Evolutionary conservation across 495 filamentous ascomycete genomes (phyloP).

Genomic region (Aspergillus sclerotiicarbonarius): DNA sequence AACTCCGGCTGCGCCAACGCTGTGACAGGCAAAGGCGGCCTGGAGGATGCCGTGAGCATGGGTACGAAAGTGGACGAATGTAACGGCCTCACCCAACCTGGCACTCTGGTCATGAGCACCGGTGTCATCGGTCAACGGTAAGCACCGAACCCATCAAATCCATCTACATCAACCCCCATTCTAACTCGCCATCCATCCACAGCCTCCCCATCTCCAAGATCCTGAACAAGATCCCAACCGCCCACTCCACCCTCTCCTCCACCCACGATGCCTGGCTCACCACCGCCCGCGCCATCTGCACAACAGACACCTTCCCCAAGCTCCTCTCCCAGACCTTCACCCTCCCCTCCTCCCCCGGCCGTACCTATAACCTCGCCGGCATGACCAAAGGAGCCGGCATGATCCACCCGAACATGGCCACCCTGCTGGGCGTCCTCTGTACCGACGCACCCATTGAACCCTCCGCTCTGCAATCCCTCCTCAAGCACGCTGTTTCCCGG

Average conservation of each 20-base stretch:
- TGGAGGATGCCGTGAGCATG: constrained; percentile 88
- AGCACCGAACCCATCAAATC: neutral
- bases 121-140: constrained; percentile 95
- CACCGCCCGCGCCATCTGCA: constrained; percentile 92
- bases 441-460: constrained; percentile 85
- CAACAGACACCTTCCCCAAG: constrained; percentile 98
- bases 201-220: constrained; percentile 92
- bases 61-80: constrained; percentile 70
- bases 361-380: constrained; percentile 79
- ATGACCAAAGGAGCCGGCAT: constrained; percentile 99
- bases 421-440: constrained; percentile 87
- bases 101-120: constrained; percentile 93
- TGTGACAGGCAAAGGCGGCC: constrained; percentile 86
- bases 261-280: constrained; percentile 83
- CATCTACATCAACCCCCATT: neutral
- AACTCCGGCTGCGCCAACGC: constrained; percentile 98
- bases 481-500: constrained; percentile 72
- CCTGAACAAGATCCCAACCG: constrained; percentile 72
- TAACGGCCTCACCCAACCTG: constrained; percentile 58
- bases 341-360: constrained; percentile 73
- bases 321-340: constrained; percentile 80
- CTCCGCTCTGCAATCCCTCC: constrained; percentile 61
- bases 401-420: constrained; percentile 99
- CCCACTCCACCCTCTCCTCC: constrained; percentile 62
- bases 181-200: constrained; percentile 1